Percentiles rank a stretch among this genome's conserved stretches.
phyloP scores from a whole-genome alignment of 805 yeast genomes.

The Candida tibetensis region DNA sequence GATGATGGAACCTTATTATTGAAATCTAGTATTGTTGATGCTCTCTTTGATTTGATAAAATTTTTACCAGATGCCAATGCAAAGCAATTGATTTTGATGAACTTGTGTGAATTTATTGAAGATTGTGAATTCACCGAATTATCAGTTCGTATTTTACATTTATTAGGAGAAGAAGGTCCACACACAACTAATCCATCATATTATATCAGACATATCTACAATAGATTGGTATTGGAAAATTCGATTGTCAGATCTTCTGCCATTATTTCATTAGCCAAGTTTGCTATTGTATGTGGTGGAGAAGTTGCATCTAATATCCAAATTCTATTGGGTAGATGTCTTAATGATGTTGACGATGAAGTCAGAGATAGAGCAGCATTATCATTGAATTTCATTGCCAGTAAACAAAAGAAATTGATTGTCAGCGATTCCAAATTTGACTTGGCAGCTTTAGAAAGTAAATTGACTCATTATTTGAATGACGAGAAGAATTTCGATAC shows the following conservation, averaged over 20 bases:
- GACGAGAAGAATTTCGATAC: conserved; percentile 45
- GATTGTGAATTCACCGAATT: conserved; percentile 96
- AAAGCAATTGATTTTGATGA: conserved; percentile 77
- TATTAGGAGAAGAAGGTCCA: conserved; percentile 95
- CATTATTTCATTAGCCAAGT: conserved; percentile 85
- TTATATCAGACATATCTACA: conserved; percentile 93
- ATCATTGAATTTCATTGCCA: conserved; percentile 62
- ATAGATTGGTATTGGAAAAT: conserved; percentile 93
- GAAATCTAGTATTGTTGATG: conserved; percentile 86
- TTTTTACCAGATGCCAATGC: conserved; percentile 72
- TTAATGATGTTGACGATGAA: conserved; percentile 90
- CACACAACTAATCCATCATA: conserved; percentile 77
- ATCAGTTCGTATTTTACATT: conserved; percentile 86
- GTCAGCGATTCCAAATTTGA: conserved; percentile 70
- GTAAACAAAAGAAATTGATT: conserved; percentile 44
- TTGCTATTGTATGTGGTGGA: conserved; percentile 74
- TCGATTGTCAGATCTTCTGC: conserved; percentile 96
- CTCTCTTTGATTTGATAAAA: conserved; percentile 85
- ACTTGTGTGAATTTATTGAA: conserved; percentile 93
- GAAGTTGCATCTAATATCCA: conserved; percentile 65
- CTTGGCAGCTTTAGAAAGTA: conserved; percentile 72
- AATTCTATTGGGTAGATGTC: conserved; percentile 75
- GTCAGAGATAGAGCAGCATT: conserved; percentile 96
- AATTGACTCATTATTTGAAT: conserved; percentile 68
- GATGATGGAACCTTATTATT: conserved; percentile 88